Conservation (phyloP, 495 filamentous ascomycete genomes). For the Penicillium egyptiacum region DNA sequence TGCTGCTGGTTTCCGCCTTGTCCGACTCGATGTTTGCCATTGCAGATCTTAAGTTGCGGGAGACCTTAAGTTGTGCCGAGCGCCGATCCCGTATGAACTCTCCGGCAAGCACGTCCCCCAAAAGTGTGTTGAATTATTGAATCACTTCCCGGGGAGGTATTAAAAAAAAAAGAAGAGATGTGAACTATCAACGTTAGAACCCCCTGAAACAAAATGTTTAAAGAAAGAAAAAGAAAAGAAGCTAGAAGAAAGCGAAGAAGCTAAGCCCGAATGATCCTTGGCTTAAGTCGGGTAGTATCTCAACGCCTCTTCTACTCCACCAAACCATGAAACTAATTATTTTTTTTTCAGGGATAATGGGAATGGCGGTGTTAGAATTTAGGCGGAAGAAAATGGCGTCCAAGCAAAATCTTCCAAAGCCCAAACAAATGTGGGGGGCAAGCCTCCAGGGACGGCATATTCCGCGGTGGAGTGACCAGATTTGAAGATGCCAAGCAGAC, state of each 20-base stretch:
- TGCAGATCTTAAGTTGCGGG: background rate
- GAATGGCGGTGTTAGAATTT: conserved; percentile 2
- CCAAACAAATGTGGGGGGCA: conserved; percentile 4
- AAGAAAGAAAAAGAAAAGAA: conserved; percentile 1
- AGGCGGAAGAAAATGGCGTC: background rate
- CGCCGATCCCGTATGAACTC: background rate
- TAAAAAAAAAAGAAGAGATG: background rate
- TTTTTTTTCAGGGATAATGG: background rate
- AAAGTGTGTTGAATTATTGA: background rate
- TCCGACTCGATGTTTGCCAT: conserved; percentile 12
- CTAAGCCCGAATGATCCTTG: conserved; percentile 11
- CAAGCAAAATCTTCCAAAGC: background rate
- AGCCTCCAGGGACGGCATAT: conserved; percentile 6
- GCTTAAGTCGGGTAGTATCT: conserved; percentile 2
- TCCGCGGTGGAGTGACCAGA: conserved; percentile 13
- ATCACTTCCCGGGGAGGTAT: background rate
- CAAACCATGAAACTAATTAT: background rate
- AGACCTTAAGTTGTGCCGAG: background rate
- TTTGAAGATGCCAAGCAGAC: conserved; percentile 10
- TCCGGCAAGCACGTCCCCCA: background rate
- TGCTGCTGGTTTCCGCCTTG: conserved; percentile 20
- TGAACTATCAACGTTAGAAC: background rate
- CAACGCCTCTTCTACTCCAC: background rate
- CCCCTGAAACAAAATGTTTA: conserved; percentile 1
- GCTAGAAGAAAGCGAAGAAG: background rate